Base-by-base conservation (phyloP, 2,329 filamentous ascomycete species). In the Endothia cerciana region DNA sequence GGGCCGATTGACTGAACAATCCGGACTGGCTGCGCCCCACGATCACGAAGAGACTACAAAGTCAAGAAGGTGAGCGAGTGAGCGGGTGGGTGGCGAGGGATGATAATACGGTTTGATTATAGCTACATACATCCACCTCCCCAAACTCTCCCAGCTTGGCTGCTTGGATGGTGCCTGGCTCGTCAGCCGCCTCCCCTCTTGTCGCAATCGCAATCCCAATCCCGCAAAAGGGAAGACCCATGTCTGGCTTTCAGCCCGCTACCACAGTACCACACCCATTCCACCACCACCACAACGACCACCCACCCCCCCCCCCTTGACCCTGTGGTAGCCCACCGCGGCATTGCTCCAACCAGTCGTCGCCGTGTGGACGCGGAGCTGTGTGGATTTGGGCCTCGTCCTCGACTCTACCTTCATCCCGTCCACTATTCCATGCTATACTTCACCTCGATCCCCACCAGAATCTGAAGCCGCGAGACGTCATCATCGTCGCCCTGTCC, bases 381-480 rank as follows among this genome's bases (percentile, higher is more conserved):
- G 45, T 25, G 43, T 51, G 47, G 47, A 25, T 51, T 17, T 22
- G 47, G 47, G 47, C 13, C 47, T 51, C 47, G 47, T 51, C 51
- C 38, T 45, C 11, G 49, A 45, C 49, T 41, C 38, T 59, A 11
- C 7, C 56, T 25, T 45, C 43, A 19, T 25, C 17, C 43, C 53
- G 28, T 57, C 30, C 17, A 15, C 17, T 40, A 45, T 40, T 30
- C 51, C 49, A 47, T 38, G 36, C 38, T 59, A 28, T 30, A 17
- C 25, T 33, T 43, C 40, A 45, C 43, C 62, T 65, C 64, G 51
- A 58, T 47, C 62, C 51, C 58, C 65, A 63, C 65, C 57, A 40
- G 56, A 36, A 65, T 51, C n/a, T 30, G 41, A 47, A 33, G 25
- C 25, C 36, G 55, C 40, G 40, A 57, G 49, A 63, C 61, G 61